Evolutionary conservation across 352 stramenopile genomes (phyloP).

Genomic region (Blastocystis sp.): DNA sequence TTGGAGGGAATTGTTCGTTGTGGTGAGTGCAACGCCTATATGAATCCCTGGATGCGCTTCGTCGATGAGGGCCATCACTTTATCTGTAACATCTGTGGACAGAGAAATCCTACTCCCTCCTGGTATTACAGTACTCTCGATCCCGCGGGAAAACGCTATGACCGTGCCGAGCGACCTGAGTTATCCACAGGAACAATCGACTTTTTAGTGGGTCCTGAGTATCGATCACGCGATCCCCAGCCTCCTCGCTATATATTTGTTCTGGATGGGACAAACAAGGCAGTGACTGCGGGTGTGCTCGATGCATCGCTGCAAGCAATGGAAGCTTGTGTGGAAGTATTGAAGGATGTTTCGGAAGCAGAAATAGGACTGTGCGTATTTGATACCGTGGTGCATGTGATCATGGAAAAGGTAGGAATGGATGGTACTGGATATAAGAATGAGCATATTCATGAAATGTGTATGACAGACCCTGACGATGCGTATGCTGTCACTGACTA

Average conservation of each 20-base stretch:
- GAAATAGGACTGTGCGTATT: conserved; percentile 25
- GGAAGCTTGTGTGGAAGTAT: not conserved
- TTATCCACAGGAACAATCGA: conserved; percentile 11
- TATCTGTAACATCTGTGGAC: conserved; percentile 47
- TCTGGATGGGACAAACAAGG: not conserved
- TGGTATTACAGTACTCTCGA: conserved; percentile 32
- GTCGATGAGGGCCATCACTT: not conserved
- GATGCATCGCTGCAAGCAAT: not conserved
- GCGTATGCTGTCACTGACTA: not conserved
- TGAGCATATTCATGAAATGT: not conserved
- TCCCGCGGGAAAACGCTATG: not conserved
- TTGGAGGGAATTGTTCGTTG: conserved; percentile 20
- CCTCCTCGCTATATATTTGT: conserved; percentile 40
- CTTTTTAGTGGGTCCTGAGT: conserved; percentile 10
- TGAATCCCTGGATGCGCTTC: conserved; percentile 37
- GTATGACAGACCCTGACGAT: conserved; percentile 43
- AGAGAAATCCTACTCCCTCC: not conserved
- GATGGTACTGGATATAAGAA: not conserved
- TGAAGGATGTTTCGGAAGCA: not conserved
- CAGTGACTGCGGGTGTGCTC: not conserved
- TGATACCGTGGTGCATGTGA: conserved; percentile 14
- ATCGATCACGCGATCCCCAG: not conserved
- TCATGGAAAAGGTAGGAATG: not conserved
- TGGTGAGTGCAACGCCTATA: conserved; percentile 17
- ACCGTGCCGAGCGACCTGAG: conserved; percentile 36